Evolutionary conservation across 768 basidiomycete genomes (phyloP), one percentile per base, ranked within the genome.

Genomic region (Lactarius akahatsu): DNA sequence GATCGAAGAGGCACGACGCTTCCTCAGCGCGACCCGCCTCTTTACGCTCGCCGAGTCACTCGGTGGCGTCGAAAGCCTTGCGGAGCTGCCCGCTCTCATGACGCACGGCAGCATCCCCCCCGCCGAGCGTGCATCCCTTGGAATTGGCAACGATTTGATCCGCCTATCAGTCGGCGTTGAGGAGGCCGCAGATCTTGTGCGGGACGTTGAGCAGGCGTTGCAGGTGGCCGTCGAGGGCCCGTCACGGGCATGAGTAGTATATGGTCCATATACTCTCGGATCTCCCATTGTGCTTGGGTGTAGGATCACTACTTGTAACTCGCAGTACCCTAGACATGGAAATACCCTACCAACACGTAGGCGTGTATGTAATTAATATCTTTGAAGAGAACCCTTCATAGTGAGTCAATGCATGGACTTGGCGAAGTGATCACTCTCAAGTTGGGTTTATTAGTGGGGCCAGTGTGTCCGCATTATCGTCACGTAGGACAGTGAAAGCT

Each of bases 31-130:
- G 0, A 81, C 86, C 4, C 76, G 84, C 32, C 73, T 96, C 40
- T 94, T 95, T 73, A 82, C 87, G 30, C 80, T 98, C 15, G 96
- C 95, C 0, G 95, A 96, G 82, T 88, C 86, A 30, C 77, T 98
- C 5, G 96, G 96, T 1, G 96, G 95, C 0, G 92, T 97, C 6
- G 96, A 98, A 82, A 90, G 87, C 75, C 77, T 98, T 40, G 91
- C 91, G 0, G 95, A 98, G 76, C 82, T 91, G 55, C 96, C 95
- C 0, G 86, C 88, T 54, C 79, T 81, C 77, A 97, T 97, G 95
- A 96, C 94, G 9, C 96, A 97, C 75, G 88, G 85, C 2, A 84
- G 84, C 59, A 86, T 93, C 57, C 88, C 92, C 0, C 81, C 82
- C 30, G 85, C 76, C 1, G 89, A 92, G 76, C 80, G 93, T 13